These are phyloP conservation scores for Phytopythium chamaehyphon DNA, from an alignment of 352 stramenopile species.

Conservation along the genomic window DNA sequence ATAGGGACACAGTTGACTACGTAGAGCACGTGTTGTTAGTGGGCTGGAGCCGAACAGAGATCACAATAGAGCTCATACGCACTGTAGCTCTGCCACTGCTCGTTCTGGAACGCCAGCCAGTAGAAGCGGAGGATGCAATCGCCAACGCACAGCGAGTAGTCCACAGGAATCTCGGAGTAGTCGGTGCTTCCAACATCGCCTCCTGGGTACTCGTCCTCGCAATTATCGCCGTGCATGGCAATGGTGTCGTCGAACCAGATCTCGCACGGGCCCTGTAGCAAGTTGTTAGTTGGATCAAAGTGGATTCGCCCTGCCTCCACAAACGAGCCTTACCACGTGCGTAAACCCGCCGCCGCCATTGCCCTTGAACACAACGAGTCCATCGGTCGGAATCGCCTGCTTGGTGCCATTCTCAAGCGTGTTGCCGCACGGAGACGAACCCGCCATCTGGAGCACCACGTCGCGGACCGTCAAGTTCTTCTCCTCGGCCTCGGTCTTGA, in stretches of 20 bases:
- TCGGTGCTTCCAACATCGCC: constrained; percentile 10
- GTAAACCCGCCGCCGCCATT: constrained; percentile 27
- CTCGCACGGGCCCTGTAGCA: constrained; percentile 31
- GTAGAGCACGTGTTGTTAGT: background rate
- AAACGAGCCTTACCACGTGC: constrained; percentile 10
- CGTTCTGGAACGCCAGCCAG: constrained; percentile 41
- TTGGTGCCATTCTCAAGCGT: constrained; percentile 11
- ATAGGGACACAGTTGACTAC: constrained; percentile 18
- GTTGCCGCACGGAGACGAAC: constrained; percentile 19
- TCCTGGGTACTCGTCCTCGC: constrained; percentile 24
- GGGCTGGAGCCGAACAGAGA: background rate
- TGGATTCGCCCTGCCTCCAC: background rate
- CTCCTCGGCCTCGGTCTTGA: constrained; percentile 15
- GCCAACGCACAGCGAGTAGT: constrained; percentile 32
- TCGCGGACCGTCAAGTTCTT: constrained; percentile 19
- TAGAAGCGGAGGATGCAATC: constrained; percentile 41
- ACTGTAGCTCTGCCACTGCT: constrained; percentile 42
- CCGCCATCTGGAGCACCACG: constrained; percentile 20
- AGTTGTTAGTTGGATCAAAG: background rate
- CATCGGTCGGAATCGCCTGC: constrained; percentile 22
- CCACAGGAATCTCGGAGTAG: constrained; percentile 25
- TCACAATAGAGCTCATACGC: constrained; percentile 5
- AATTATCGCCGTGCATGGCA: constrained; percentile 32
- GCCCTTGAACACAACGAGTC: constrained; percentile 21
- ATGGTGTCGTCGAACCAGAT: constrained; percentile 41